A percentile compares a stretch with the other conserved stretches of the same genome.
Evolutionary conservation across 768 basidiomycete genomes (phyloP).

Genomic region (Leccinum sublutescens): DNA sequence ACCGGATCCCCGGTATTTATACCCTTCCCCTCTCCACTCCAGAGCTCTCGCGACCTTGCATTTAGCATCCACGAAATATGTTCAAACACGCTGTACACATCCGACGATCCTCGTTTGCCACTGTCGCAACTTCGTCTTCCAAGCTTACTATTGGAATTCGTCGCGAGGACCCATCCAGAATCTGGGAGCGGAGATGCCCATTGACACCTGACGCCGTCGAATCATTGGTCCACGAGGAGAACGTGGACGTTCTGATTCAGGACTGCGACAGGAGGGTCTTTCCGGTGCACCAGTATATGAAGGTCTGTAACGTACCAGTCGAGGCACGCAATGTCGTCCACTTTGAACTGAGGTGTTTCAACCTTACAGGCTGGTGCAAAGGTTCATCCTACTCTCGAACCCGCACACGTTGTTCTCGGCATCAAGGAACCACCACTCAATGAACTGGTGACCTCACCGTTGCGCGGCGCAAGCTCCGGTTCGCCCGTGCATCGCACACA

Average conservation of each 20-base stretch:
- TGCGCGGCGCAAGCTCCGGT: constrained; percentile 9
- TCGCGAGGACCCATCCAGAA: constrained; percentile 73
- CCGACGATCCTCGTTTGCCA: constrained; percentile 27
- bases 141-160: constrained; percentile 55
- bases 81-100: constrained; percentile 17
- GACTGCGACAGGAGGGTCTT: constrained; percentile 77
- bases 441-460: constrained; percentile 50
- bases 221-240: constrained; percentile 52
- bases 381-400: constrained; percentile 51
- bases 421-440: constrained; percentile 83
- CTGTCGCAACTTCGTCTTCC: constrained; percentile 17
- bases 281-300: constrained; percentile 55
- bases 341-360: constrained; percentile 2
- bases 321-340: neutral
- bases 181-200: constrained; percentile 87
- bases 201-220: constrained; percentile 75
- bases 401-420: constrained; percentile 76
- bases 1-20: constrained; percentile 10
- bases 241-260: constrained; percentile 70
- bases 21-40: neutral
- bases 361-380: constrained; percentile 70
- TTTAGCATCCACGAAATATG: constrained; percentile 10
- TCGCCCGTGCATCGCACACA: constrained; percentile 56
- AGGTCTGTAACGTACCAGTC: constrained; percentile 42
- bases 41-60: neutral